Base-by-base conservation (phyloP, 345 rosid genomes). In the Brassica rapa region DNA sequence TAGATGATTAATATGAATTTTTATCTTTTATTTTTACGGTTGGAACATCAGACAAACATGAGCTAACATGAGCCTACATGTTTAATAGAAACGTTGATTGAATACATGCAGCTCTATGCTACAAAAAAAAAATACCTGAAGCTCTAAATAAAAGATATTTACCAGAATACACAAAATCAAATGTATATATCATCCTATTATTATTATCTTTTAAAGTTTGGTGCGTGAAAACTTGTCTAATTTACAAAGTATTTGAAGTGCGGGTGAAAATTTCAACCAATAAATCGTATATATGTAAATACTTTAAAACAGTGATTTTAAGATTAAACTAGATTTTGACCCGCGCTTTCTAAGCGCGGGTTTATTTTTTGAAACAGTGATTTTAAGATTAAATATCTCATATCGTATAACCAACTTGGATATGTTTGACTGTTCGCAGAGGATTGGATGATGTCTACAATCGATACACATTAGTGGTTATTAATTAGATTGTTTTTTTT, bases 31-130 rank as follows among this genome's bases (percentile, higher is more conserved):
- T 15, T 53, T 53, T 53, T 53, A 15, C 6, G 9, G 59, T 53
- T 53, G 35, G 9, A 25, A 12, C 23, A 55, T 41, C 64, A 62
- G 64, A 70, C 35, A 71, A 56, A 71, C 72, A 35, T n/a, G 25
- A 70, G 32, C 55, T 70, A 37, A 25, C 53, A 11, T 33, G 51
- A 46, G 8, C 61, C 61, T 68, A 49, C 8, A 25, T 8, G 7
- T 56, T 30, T 46, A 33, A 21, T 33, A 33, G 21, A 70, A 70
- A 35, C 53, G 59, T 29, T 61, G 32, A 27, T 24, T 60, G 15
- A 60, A 24, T 60, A 25, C 15, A 60, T 43, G 15, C 14, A 60
- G 25, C 64, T 55, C 19, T 30, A 53, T 25, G 29, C 29, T 25
- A 25, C 29, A 25, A 25, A 25, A 25, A 25, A 25, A 25, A 25